Evolutionary conservation across 2,329 filamentous ascomycete genomes (phyloP).

Genomic region (Leptographium wingfieldii): DNA sequence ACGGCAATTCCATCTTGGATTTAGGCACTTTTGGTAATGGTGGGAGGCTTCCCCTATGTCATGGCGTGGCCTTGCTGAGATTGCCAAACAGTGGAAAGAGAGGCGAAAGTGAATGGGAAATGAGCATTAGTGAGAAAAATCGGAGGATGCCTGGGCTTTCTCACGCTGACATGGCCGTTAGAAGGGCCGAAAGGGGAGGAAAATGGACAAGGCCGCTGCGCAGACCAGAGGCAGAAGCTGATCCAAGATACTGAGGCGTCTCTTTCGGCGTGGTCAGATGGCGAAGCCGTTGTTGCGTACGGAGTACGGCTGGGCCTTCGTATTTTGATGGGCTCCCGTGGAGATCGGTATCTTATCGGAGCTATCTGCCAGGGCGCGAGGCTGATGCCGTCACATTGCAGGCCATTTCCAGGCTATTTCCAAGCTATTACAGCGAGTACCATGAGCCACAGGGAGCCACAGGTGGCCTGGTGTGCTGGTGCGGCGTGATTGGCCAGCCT

Average conservation of each 20-base stretch:
- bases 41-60: not conserved
- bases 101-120: not conserved
- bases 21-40: not conserved
- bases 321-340: not conserved
- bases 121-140: not conserved
- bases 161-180: not conserved
- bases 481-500: not conserved
- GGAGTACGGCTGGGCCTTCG: not conserved
- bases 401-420: not conserved
- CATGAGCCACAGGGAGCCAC: not conserved
- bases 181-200: not conserved
- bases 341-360: not conserved
- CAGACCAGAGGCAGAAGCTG: not conserved
- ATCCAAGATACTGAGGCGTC: not conserved
- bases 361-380: not conserved
- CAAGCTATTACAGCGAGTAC: not conserved
- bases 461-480: not conserved
- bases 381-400: not conserved
- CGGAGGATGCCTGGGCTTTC: not conserved
- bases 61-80: not conserved
- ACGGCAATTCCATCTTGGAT: not conserved
- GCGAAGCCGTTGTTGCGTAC: not conserved
- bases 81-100: not conserved
- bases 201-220: not conserved
- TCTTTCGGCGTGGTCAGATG: not conserved